These are phyloP conservation scores for Coniochaeta pulveracea DNA, from an alignment of 2,329 filamentous ascomycete species.

Conservation along the genomic window DNA sequence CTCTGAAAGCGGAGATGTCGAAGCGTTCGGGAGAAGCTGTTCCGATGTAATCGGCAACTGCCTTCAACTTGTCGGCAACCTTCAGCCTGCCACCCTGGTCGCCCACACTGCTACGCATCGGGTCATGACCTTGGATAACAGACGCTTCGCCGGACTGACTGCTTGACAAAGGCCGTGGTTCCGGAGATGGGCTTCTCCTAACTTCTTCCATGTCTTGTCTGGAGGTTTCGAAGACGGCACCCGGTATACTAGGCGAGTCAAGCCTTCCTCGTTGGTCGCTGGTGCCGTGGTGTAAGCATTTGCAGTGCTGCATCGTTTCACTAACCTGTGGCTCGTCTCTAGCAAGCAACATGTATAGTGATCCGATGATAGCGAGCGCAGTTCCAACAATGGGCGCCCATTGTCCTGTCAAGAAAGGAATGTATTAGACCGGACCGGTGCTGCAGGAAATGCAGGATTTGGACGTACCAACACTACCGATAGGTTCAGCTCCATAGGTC, in stretches of 20 bases:
- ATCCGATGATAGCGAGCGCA: constrained; percentile 43
- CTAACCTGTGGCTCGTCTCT: constrained; percentile 14
- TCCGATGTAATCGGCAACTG: constrained; percentile 32
- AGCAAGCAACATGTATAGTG: constrained; percentile 41
- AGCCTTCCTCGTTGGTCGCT: too few species aligned
- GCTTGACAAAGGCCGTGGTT: background rate
- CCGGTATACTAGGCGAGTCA: too few species aligned
- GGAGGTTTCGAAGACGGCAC: too few species aligned
- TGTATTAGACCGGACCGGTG: constrained; percentile 4
- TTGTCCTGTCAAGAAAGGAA: constrained; percentile 28
- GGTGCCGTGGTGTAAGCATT: constrained; percentile 11
- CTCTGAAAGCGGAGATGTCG: constrained; percentile 35
- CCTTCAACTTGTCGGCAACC: too few species aligned
- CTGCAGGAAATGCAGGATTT: background rate
- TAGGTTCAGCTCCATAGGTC: constrained; percentile 48
- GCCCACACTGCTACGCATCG: background rate
- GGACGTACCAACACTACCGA: constrained; percentile 44
- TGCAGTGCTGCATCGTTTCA: constrained; percentile 10
- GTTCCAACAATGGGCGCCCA: constrained; percentile 51
- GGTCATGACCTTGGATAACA: background rate
- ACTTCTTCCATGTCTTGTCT: too few species aligned
- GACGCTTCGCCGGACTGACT: background rate
- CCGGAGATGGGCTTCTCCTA: too few species aligned
- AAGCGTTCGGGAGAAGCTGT: constrained; percentile 33
- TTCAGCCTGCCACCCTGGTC: constrained; percentile 18